phyloP scores from a whole-genome alignment of 345 rosid genomes.

The Microcos paniculata region DNA sequence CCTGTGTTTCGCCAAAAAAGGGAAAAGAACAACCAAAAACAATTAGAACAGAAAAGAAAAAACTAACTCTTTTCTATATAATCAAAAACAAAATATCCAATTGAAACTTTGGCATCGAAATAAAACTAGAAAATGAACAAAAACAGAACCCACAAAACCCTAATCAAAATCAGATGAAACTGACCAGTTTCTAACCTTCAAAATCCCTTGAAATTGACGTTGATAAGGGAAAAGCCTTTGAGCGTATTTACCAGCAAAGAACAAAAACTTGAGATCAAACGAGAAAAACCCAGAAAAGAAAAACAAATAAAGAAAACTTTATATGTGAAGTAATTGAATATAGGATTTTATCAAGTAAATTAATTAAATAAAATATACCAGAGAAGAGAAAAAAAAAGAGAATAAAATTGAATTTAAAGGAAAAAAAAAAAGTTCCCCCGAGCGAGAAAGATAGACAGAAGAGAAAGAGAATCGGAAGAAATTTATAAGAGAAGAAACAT shows the following conservation, averaged over 20 bases:
- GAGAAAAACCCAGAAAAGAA: conserved; percentile 12
- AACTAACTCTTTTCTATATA: neutral
- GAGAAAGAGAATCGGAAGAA: conserved; percentile 10
- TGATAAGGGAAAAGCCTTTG: neutral
- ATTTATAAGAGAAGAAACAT: neutral
- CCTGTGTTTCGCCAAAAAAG: conserved; percentile 27
- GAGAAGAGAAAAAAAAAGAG: neutral
- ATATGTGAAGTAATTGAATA: conserved; percentile 3
- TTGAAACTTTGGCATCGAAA: neutral
- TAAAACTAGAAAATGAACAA: neutral
- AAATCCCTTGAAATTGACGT: neutral
- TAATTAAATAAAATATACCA: neutral
- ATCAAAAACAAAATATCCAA: neutral
- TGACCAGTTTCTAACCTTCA: conserved; percentile 3
- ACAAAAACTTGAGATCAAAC: conserved; percentile 18
- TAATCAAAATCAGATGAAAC: conserved; percentile 12
- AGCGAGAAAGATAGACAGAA: neutral
- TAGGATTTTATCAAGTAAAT: neutral
- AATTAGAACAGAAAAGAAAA: neutral
- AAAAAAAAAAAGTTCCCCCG: neutral
- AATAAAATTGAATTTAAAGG: neutral
- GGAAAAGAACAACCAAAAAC: neutral
- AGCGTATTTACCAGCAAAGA: conserved; percentile 2
- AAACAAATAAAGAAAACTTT: neutral
- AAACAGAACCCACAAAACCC: conserved; percentile 29